Evolutionary conservation across 2,329 filamentous ascomycete genomes (phyloP).

Genomic region (Penicillium brasilianum): DNA sequence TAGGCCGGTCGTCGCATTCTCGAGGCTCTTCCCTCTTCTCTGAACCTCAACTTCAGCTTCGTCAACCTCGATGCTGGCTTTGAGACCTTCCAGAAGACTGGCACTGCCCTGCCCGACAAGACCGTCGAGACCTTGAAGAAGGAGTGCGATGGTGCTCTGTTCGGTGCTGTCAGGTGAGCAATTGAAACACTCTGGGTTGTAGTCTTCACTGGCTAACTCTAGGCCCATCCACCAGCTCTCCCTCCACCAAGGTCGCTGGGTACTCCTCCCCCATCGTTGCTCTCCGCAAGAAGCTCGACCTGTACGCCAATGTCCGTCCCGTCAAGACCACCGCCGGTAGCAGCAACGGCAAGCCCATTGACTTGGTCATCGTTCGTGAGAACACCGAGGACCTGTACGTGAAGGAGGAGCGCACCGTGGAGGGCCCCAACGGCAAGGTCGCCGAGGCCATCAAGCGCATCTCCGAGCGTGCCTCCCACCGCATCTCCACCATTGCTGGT

Average conservation of each 20-base stretch:
- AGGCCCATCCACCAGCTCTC: slow-evolving; percentile 63
- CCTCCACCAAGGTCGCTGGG: slow-evolving; percentile 84
- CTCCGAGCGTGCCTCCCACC: slow-evolving; percentile 77
- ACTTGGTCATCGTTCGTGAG: slow-evolving; percentile 97
- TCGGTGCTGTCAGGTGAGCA: slow-evolving; percentile 80
- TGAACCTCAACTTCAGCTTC: slow-evolving; percentile 92
- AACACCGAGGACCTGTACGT: slow-evolving; percentile 99
- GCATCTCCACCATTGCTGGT: slow-evolving; percentile 91
- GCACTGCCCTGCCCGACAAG: slow-evolving; percentile 83
- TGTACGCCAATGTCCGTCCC: slow-evolving; percentile 96
- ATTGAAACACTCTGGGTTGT: not conserved
- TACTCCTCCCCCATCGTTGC: slow-evolving; percentile 98
- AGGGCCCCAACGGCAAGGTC: slow-evolving; percentile 74
- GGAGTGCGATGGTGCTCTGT: slow-evolving; percentile 94
- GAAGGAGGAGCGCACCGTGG: slow-evolving; percentile 89
- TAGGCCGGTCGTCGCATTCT: slow-evolving; percentile 82
- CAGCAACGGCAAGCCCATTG: slow-evolving; percentile 66
- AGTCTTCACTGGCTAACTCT: not conserved
- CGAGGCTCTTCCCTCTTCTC: slow-evolving; percentile 88
- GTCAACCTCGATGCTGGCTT: slow-evolving; percentile 91
- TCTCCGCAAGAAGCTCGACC: slow-evolving; percentile 89
- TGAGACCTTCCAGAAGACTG: slow-evolving; percentile 89
- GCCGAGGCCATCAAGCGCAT: slow-evolving; percentile 99
- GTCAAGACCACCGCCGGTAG: slow-evolving; percentile 76
- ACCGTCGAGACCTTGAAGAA: slow-evolving; percentile 87